Base-by-base conservation (phyloP, 1,139 yeast genomes). In the Candida gigantensis region DNA sequence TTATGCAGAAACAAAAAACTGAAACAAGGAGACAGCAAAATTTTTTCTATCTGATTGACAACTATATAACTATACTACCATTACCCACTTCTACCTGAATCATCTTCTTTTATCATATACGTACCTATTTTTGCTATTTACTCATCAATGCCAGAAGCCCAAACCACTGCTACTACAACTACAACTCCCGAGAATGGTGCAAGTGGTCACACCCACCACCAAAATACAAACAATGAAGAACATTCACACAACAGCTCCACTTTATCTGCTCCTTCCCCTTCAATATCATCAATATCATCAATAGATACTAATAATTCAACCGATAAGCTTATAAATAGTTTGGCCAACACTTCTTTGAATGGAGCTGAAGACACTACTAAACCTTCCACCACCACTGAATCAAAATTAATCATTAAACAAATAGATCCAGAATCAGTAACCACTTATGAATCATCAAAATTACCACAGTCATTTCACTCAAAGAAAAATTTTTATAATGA, bases 241-340 rank as follows among this genome's bases (percentile, higher is more conserved):
- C 10, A n/a, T 8, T 7, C 11, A 7, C 10, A 24, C 26, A 24
- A 24, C 6, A 11, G 28, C 16, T 24, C 17, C 10, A 24, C 8
- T 9, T 6, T 30, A 17, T 30, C 30, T 4, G 10, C 28, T 1
- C 24, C 35, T 11, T 42, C 45, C 6, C 36, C 40, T 13, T 49
- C 53, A 1, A 44, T 43, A 28, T 50, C 64, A n/a, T 60, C 67
- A 4, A 39, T 60, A 17, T 58, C 66, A 8, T 60, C 67, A 5
- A 44, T 53, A 6, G 55, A 54, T 19, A 57, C 60, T 36, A 52
- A 51, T 39, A 48, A 47, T 25, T 64, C 71, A 17, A 65, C 72
- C 6, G 60, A 58, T 14, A 49, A 58, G 24, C 53, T 65, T 39
- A 62, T 65, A 26, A 47, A 55, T 23, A 55, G 58, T 30, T 56